These are phyloP conservation scores for Camelina hispida DNA, from an alignment of 345 rosid genomes.

Conservation along the genomic window DNA sequence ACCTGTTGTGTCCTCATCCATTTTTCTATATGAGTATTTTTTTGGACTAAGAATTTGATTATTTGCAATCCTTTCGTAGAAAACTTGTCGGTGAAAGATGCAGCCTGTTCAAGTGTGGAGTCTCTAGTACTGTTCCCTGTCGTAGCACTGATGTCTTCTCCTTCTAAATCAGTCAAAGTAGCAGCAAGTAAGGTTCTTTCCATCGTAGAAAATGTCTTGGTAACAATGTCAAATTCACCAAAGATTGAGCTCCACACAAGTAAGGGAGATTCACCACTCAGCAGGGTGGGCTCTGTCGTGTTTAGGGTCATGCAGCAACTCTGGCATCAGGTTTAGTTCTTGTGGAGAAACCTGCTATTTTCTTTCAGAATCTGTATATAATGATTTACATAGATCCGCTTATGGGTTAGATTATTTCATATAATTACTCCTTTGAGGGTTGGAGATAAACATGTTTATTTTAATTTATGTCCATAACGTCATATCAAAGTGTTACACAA, in stretches of 20 bases:
- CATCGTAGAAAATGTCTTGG: slow-evolving; percentile 63
- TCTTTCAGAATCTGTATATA: slow-evolving; percentile 27
- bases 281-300: slow-evolving; percentile 62
- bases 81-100: slow-evolving; percentile 41
- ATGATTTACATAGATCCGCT: slow-evolving; percentile 4
- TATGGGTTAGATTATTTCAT: slow-evolving; percentile 19
- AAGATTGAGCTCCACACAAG: slow-evolving; percentile 50
- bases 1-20: slow-evolving; percentile 27
- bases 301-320: slow-evolving; percentile 71
- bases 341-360: slow-evolving; percentile 38
- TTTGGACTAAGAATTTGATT: slow-evolving; percentile 10
- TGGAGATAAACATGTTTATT: slow-evolving; percentile 18
- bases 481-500: slow-evolving; percentile 8
- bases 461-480: slow-evolving; percentile 7
- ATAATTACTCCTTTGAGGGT: slow-evolving; percentile 5
- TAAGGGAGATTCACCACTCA: slow-evolving; percentile 52
- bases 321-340: slow-evolving; percentile 78
- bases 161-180: slow-evolving; percentile 79
- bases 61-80: slow-evolving; percentile 51
- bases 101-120: slow-evolving; percentile 57
- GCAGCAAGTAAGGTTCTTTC: slow-evolving; percentile 73
- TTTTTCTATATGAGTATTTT: background rate
- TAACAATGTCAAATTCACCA: slow-evolving; percentile 53
- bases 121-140: slow-evolving; percentile 73
- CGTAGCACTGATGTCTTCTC: slow-evolving; percentile 74